Conservation (phyloP, 2,329 filamentous ascomycete genomes). For the Colletotrichum lentis region DNA sequence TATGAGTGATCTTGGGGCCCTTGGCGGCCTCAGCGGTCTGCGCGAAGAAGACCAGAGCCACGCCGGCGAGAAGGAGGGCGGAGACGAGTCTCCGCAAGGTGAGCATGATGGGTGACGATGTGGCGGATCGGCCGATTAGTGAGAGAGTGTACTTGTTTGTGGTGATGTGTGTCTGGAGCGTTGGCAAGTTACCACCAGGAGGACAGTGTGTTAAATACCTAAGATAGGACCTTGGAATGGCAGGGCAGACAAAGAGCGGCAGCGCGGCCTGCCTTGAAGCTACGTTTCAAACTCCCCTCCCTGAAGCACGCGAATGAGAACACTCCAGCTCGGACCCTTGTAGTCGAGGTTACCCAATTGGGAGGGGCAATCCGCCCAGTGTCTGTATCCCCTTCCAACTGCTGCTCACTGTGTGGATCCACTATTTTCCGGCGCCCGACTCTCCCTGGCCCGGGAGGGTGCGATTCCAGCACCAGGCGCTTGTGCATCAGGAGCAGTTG, state of each 20-base stretch:
- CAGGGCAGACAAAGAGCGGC: background rate
- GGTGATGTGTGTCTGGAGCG: slow-evolving; percentile 23
- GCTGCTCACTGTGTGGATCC: slow-evolving; percentile 9
- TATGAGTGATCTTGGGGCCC: slow-evolving; percentile 94
- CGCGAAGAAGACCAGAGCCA: slow-evolving; percentile 78
- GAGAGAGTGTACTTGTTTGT: slow-evolving; percentile 8
- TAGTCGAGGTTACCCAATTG: slow-evolving; percentile 33
- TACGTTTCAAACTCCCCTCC: slow-evolving; percentile 37
- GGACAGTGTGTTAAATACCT: slow-evolving; percentile 21
- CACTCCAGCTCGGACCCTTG: slow-evolving; percentile 34
- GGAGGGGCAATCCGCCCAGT: slow-evolving; percentile 29
- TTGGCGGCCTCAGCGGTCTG: slow-evolving; percentile 78
- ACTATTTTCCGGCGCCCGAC: slow-evolving; percentile 35
- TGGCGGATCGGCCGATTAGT: slow-evolving; percentile 30
- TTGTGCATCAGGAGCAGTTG: background rate
- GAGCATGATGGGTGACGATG: slow-evolving; percentile 67
- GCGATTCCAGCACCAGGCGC: slow-evolving; percentile 13
- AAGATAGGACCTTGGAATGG: slow-evolving; percentile 2
- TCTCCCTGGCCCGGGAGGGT: slow-evolving; percentile 21
- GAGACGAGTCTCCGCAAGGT: slow-evolving; percentile 75
- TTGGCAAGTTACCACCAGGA: slow-evolving; percentile 11
- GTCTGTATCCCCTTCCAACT: background rate
- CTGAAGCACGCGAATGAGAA: slow-evolving; percentile 37
- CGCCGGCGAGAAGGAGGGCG: slow-evolving; percentile 77
- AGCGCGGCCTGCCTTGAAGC: slow-evolving; percentile 15